phyloP scores from a whole-genome alignment of 75 land plant genomes.

The Isoetes taiwanensis region DNA sequence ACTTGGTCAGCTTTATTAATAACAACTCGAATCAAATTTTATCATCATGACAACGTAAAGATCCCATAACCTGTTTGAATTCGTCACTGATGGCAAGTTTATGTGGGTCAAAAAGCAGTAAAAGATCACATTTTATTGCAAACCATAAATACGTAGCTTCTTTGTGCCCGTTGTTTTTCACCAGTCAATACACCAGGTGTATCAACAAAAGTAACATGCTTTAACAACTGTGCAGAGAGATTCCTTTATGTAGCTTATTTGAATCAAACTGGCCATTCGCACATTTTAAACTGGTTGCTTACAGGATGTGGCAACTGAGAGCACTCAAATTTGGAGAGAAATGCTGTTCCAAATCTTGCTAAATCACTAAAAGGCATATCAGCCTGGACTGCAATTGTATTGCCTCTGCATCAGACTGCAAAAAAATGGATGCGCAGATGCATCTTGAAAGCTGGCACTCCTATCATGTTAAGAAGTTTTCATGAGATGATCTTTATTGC shows the following conservation, averaged over 20 bases:
- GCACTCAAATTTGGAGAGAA: conserved; percentile 86
- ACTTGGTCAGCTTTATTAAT: conserved; percentile 5
- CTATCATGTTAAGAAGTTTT: no score
- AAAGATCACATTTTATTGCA: conserved; percentile 1
- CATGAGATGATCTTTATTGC: no score
- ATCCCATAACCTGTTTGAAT: background rate
- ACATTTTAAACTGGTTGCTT: no score
- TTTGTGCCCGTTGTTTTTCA: background rate
- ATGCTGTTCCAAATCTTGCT: conserved; percentile 78
- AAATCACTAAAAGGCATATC: conserved; percentile 92
- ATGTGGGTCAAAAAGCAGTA: conserved; percentile 1
- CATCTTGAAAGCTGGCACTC: no score
- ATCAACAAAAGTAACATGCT: conserved; percentile 2
- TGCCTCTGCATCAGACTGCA: no score
- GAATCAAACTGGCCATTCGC: no score
- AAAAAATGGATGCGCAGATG: no score
- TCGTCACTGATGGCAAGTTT: conserved; percentile 2
- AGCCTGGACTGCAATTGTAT: conserved; percentile 89
- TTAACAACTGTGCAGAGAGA: background rate
- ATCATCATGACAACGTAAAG: background rate
- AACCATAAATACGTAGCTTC: no score
- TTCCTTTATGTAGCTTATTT: no score
- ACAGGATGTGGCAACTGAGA: conserved; percentile 98
- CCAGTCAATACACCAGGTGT: conserved; percentile 3
- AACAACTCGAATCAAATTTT: background rate